Percentiles rank a stretch among this genome's conserved stretches.
These are phyloP conservation scores for Triangularia setosa DNA, from an alignment of 2,329 filamentous ascomycete genomes.

Conservation along the genomic window DNA sequence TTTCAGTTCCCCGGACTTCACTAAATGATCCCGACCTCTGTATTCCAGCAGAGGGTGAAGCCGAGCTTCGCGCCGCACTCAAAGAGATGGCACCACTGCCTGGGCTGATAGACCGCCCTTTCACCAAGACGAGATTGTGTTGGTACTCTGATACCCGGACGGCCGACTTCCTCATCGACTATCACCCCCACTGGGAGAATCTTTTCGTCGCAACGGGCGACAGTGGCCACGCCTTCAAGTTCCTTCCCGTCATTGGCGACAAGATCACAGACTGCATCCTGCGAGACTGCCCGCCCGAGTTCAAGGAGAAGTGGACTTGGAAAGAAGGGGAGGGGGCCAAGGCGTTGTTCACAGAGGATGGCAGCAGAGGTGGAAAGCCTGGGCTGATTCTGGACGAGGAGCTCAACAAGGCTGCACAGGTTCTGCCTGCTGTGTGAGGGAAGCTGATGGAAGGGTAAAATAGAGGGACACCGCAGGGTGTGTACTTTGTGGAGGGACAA, in stretches of 20 bases:
- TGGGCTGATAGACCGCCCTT: constrained; percentile 55
- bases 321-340: constrained; percentile 44
- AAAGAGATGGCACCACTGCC: constrained; percentile 55
- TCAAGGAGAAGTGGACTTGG: constrained; percentile 59
- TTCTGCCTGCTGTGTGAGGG: background rate
- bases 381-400: constrained; percentile 46
- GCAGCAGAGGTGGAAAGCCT: constrained; percentile 46
- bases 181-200: constrained; percentile 58
- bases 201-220: constrained; percentile 61
- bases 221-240: constrained; percentile 66
- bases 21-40: constrained; percentile 44
- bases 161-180: constrained; percentile 67
- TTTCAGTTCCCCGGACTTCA: constrained; percentile 45
- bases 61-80: constrained; percentile 58
- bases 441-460: background rate
- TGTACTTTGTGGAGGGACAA: background rate
- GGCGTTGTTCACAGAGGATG: constrained; percentile 43
- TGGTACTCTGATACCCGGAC: constrained; percentile 74
- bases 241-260: constrained; percentile 62
- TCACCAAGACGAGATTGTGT: constrained; percentile 61
- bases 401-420: constrained; percentile 30
- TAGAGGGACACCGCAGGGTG: background rate
- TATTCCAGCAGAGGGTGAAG: constrained; percentile 58
- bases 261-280: constrained; percentile 56
- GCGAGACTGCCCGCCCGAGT: constrained; percentile 42